Percentiles rank a stretch among this genome's conserved stretches.
phyloP scores from a whole-genome alignment of 179 eudicot genomes.

The Heliamphora pulchella region DNA sequence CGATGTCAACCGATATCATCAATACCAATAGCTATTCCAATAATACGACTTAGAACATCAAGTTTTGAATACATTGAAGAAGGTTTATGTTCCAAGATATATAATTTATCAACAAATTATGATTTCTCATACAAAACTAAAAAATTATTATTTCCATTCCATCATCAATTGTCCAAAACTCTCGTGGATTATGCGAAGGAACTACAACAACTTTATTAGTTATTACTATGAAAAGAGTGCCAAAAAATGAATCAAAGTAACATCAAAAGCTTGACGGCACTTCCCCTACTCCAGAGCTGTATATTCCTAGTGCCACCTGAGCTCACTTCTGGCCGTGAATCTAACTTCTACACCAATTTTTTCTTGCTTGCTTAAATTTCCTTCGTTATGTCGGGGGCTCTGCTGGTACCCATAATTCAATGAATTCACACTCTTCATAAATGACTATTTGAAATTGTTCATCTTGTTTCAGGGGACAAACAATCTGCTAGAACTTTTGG shows the following conservation, averaged over 20 bases:
- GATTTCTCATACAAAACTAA: neutral
- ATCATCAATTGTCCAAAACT: neutral
- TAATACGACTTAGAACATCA: too few species aligned
- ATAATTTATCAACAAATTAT: neutral
- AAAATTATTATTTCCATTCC: neutral
- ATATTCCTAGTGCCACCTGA: neutral
- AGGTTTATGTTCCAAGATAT: neutral
- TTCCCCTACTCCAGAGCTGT: neutral
- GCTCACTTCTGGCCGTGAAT: neutral
- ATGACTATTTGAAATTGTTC: neutral
- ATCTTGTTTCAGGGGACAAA: slow-evolving; percentile 59
- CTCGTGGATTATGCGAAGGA: neutral
- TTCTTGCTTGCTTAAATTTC: neutral
- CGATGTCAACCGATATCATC: too few species aligned
- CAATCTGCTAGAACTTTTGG: slow-evolving; percentile 70
- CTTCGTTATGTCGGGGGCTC: neutral
- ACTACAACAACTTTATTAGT: too few species aligned
- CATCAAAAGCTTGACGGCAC: neutral
- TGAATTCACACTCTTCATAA: neutral
- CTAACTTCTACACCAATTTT: neutral
- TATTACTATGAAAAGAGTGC: neutral
- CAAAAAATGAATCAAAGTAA: neutral
- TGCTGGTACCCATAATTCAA: neutral
- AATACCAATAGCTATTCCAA: too few species aligned
- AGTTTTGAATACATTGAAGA: neutral